Evolutionary conservation across 352 stramenopile species (phyloP), one percentile per base, ranked within the genome.

Genomic region (Pythium scleroteichum): DNA sequence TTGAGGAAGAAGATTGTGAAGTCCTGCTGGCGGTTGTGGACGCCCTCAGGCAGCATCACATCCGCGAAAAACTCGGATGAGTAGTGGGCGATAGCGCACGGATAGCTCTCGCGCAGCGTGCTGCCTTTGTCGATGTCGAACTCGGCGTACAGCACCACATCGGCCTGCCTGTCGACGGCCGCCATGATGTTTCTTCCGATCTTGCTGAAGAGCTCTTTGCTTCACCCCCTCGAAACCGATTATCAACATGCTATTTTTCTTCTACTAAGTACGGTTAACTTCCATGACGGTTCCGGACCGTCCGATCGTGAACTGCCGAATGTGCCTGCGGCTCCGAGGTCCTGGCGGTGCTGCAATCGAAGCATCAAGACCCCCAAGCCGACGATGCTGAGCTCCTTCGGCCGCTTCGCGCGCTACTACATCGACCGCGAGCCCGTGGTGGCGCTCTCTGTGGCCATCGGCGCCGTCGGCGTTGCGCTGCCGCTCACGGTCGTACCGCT

Each of bases 1-100:
- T 94, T 94, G 56, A 96, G 79, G 61, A 96, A 95, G 64, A 96
- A 96, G 47, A 94, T 82, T 33, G 87, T 96, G 19, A 84, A 87
- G 72, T 96, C 87, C 42, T 93, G 68, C 29, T 92, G 57, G 46
- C 87, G 87, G 68, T 96, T 96, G 78, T 96, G 87, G 59, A 93
- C 84, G 47, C 87, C 87, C 50, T 96, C 87, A 20, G 87, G 87
- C 24, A 96, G 64, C 87, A 96, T 96, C 29, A 88, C 83, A 57
- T 96, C 87, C 23, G 87, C 87, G 57, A 96, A 96, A 64, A 95
- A 96, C 73, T 96, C 87, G 66, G 85, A 75, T 53, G 84, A 90
- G 70, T 94, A 94, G 70, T 92, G 78, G 29, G 76, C 52, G 38
- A 92, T 79, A 13, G 72, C 64, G 1, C 23, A 38, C 7, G 87